Conservation (phyloP, 2,329 filamentous ascomycete species). For the Chaetomium sp. region DNA sequence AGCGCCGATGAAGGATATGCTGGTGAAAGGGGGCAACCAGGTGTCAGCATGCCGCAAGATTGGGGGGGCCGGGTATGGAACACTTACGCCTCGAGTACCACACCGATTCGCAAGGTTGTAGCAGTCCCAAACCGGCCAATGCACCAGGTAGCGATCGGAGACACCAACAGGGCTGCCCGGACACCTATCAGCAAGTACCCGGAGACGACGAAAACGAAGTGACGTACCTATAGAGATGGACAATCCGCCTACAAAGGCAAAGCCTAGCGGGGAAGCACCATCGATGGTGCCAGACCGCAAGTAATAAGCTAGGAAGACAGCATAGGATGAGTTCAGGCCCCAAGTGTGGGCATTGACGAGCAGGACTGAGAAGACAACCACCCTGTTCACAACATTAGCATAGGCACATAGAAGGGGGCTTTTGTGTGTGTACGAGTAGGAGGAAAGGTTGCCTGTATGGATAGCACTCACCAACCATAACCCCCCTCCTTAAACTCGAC, state of each 20-base stretch:
- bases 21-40: constrained; percentile 26
- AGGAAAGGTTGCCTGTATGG: background rate
- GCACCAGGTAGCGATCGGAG: constrained; percentile 65
- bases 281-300: constrained; percentile 62
- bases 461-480: constrained; percentile 57
- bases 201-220: constrained; percentile 29
- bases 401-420: no score
- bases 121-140: constrained; percentile 65
- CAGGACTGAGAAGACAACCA: constrained; percentile 57
- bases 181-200: constrained; percentile 23
- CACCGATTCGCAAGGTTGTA: constrained; percentile 64
- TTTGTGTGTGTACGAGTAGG: background rate
- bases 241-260: constrained; percentile 76
- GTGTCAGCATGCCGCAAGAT: background rate
- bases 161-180: constrained; percentile 61
- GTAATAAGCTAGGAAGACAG: constrained; percentile 61
- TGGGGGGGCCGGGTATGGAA: background rate
- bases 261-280: constrained; percentile 64
- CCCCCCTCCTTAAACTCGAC: constrained; percentile 55
- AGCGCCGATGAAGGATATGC: constrained; percentile 65
- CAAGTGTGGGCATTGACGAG: constrained; percentile 71
- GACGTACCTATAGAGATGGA: constrained; percentile 58
- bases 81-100: constrained; percentile 60
- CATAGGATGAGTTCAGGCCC: constrained; percentile 70
- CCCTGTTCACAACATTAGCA: constrained; percentile 39